Evolutionary conservation across 2,329 filamentous ascomycete genomes (phyloP).

Genomic region (Furcasterigmium furcatum): DNA sequence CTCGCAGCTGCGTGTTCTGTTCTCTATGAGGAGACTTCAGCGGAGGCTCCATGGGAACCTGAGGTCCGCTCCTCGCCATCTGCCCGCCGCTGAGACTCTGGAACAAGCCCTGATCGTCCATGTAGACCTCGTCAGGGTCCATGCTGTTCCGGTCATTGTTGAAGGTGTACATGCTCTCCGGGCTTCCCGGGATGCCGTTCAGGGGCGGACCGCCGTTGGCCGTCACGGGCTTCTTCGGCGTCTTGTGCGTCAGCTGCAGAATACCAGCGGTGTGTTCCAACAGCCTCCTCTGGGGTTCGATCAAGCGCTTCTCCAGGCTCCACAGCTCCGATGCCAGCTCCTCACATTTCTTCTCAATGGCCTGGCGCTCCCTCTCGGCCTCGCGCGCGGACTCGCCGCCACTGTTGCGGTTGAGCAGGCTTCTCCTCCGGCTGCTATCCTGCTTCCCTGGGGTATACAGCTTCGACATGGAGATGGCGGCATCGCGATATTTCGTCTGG

Average conservation of each 20-base stretch:
- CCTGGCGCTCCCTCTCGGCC: constrained; percentile 71
- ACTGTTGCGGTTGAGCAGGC: constrained; percentile 44
- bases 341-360: constrained; percentile 79
- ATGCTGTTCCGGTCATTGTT: constrained; percentile 58
- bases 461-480: constrained; percentile 79
- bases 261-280: constrained; percentile 91
- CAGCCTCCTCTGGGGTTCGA: constrained; percentile 71
- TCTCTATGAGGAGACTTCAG: constrained; percentile 54
- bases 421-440: constrained; percentile 41
- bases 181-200: constrained; percentile 67
- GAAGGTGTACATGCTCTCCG: constrained; percentile 72
- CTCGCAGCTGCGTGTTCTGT: constrained; percentile 46
- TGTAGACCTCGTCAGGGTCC: constrained; percentile 58
- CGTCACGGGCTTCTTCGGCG: constrained; percentile 51
- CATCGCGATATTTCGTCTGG: constrained; percentile 92
- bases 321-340: constrained; percentile 79
- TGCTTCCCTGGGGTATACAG: constrained; percentile 63
- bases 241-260: constrained; percentile 83
- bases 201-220: constrained; percentile 26
- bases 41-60: constrained; percentile 51
- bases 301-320: constrained; percentile 71
- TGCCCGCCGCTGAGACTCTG: constrained; percentile 29
- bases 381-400: constrained; percentile 49
- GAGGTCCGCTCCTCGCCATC: constrained; percentile 28
- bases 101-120: constrained; percentile 77